A percentile compares a stretch with the other conserved stretches of the same genome.
Conservation (phyloP, 495 filamentous ascomycete species). For the Xylaria acuta region DNA sequence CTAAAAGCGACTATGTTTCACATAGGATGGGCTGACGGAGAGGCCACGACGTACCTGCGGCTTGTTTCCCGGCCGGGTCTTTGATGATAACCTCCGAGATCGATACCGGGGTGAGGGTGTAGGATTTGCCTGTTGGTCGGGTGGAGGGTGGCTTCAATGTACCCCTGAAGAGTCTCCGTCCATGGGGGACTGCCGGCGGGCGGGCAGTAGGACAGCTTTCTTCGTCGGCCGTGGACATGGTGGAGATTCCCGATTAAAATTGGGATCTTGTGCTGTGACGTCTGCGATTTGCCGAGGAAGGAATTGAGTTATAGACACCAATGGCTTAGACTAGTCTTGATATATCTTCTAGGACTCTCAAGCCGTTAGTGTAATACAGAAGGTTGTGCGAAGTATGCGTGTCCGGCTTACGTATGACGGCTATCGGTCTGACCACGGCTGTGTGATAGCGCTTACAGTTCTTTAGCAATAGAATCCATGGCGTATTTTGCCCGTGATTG, state of each 20-base stretch:
- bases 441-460: not conserved
- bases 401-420: constrained; percentile 1
- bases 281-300: not conserved
- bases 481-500: not conserved
- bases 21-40: constrained; percentile 21
- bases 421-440: not conserved
- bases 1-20: not conserved
- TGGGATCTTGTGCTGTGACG: not conserved
- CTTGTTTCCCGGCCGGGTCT: constrained; percentile 28
- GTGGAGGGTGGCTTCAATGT: constrained; percentile 33
- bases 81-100: constrained; percentile 43
- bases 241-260: not conserved
- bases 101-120: constrained; percentile 42
- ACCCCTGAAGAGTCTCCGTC: constrained; percentile 35
- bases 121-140: constrained; percentile 36
- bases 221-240: constrained; percentile 16
- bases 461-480: not conserved
- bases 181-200: constrained; percentile 11
- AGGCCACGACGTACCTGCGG: constrained; percentile 28
- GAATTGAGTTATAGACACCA: not conserved
- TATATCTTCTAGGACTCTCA: not conserved
- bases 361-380: not conserved
- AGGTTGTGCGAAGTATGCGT: not conserved
- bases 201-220: constrained; percentile 6
- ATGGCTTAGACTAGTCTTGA: not conserved